A percentile compares a stretch with the other conserved stretches of the same genome.
These are phyloP conservation scores for Phialophora verrucosa DNA, from an alignment of 2,329 filamentous ascomycete genomes.

Conservation along the genomic window DNA sequence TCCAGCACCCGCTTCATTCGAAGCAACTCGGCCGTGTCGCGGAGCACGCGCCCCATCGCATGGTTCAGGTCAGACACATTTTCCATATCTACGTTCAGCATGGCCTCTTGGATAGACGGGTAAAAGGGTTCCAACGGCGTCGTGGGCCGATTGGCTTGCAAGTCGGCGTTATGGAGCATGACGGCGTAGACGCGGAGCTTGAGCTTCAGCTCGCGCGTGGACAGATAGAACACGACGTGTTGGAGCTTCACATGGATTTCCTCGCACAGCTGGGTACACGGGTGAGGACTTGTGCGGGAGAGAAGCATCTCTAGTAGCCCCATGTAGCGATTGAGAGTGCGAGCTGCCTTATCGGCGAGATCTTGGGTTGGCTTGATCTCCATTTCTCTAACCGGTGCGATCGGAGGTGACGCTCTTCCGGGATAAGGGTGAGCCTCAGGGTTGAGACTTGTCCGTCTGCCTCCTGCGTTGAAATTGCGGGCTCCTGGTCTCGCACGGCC, in stretches of 20 bases:
- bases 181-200: constrained; percentile 1
- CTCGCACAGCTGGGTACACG: background rate
- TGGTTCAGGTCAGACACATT: constrained; percentile 2
- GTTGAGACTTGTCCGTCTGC: background rate
- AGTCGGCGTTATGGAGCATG: constrained; percentile 1
- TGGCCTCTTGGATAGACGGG: background rate
- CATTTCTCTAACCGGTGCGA: background rate
- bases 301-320: background rate
- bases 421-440: background rate
- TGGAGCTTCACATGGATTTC: constrained; percentile 4
- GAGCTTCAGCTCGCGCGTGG: constrained; percentile 1
- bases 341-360: background rate
- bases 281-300: background rate
- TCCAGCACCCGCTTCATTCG: constrained; percentile 1
- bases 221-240: background rate
- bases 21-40: background rate
- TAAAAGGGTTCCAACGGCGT: background rate
- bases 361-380: constrained; percentile 1
- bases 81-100: background rate
- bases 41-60: background rate
- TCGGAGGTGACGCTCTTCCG: background rate
- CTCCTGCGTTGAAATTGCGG: background rate
- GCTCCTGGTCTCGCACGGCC: background rate
- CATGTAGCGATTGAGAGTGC: constrained; percentile 2
- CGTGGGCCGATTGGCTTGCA: background rate